Evolutionary conservation across 129 eudicot genomes (phyloP), one percentile per base, ranked within the genome.

Genomic region (Arctium lappa): DNA sequence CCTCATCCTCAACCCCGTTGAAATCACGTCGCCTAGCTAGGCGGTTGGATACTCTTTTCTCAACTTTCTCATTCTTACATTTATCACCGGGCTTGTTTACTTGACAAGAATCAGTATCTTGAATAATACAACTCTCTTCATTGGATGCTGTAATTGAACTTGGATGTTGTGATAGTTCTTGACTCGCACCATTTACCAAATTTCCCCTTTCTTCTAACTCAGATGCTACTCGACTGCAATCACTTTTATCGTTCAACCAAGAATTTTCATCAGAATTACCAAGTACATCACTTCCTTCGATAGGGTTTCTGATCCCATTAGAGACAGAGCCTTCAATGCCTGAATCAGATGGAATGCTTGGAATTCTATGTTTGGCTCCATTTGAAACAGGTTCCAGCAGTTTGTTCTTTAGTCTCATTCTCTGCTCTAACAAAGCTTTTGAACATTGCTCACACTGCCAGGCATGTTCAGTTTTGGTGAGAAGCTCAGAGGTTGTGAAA

Each of bases 391-490:
- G 74, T 8, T 84, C 88, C 15, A 40, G 69, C 44, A 34, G 44
- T 63, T 84, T 88, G 76, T 86, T 87, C 83, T 62, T 86, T 69
- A 69, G 75, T 74, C 36, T 88, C 60, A 13, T 79, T 69, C 76
- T 88, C 78, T 86, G 78, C 50, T 88, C 87, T 73, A 65, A 73
- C 44, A 90, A 18, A 76, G 74, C 29, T 85, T 89, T 94, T 27
- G 98, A 84, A 80, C 98, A 94, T 37, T 90, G 90, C 80, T 94
- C 97, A 74, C 98, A 94, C 46, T 89, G 90, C 98, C 98, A 94
- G 27, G 89, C 97, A 82, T 94, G 97, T 72, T 94, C 98, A n/a
- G 83, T 83, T 89, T 90, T 88, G 18, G 87, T 74, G 9, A 94
- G 92, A 79, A 89, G 89, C 86, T 94, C 98, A 5, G 93, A 89